phyloP scores from a whole-genome alignment of 2,329 filamentous ascomycete genomes.

The Colletotrichum sp. region DNA sequence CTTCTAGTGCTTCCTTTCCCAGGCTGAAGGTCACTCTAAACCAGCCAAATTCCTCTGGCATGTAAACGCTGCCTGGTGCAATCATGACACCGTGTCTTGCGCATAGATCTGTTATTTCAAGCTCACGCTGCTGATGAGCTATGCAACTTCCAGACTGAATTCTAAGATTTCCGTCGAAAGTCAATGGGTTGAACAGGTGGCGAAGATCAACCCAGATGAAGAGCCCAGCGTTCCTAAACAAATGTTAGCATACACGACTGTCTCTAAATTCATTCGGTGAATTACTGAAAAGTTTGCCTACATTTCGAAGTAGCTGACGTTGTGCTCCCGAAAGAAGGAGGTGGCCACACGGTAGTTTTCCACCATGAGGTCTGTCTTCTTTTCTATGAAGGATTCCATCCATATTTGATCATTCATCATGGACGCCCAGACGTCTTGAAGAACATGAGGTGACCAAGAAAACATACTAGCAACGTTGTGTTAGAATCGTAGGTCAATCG shows the following conservation, averaged over 20 bases:
- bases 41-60: constrained; percentile 26
- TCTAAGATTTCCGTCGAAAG: neutral
- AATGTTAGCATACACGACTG: too few relatives aligned
- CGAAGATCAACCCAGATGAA: constrained; percentile 27
- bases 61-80: constrained; percentile 22
- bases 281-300: neutral
- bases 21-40: constrained; percentile 27
- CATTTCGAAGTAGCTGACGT: constrained; percentile 3
- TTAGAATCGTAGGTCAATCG: neutral
- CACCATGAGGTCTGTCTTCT: constrained; percentile 1
- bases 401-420: constrained; percentile 6
- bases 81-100: constrained; percentile 22
- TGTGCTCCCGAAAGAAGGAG: neutral
- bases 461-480: neutral
- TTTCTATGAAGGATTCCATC: neutral
- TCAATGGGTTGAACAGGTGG: neutral
- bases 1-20: constrained; percentile 14
- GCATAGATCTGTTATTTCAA: constrained; percentile 1
- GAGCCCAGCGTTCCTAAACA: constrained; percentile 20
- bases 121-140: constrained; percentile 6
- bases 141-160: neutral
- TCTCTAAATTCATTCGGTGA: neutral
- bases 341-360: neutral
- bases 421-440: constrained; percentile 17
- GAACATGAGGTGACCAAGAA: constrained; percentile 11